Base-by-base conservation (phyloP, 192 early-diverging fungal genomes). In the Haplosporangium gracile region DNA sequence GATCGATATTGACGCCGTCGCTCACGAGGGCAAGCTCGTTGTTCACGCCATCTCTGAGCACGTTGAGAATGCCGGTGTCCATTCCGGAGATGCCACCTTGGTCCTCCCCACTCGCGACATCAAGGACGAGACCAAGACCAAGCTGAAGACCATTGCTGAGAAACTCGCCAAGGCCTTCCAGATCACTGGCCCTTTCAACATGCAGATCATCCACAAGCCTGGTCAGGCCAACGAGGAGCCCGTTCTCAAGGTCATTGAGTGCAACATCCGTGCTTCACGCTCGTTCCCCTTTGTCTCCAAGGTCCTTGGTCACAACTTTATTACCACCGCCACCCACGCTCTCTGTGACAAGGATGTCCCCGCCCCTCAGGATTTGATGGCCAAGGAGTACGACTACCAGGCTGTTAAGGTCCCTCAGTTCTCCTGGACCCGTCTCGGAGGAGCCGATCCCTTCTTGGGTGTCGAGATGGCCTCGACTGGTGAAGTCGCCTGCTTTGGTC, bases 401-500 rank as follows among this genome's bases (percentile, higher is more conserved):
- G 97, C 95, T 9, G 93, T 98, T 83, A 99, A 99, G 91, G 96
- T 96, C 42, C 97, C 97, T 39, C 95, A 99, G 81, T 99, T 99
- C 93, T 95, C 93, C 55, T 99, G 96, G 96, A 99, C 97, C 60
- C 96, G 98, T 51, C 90, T 99, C 43, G 94, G 92, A 5, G 97
- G 98, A 55, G 98, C 98, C 26, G 98, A 99, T 81, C 97, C 98
- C 51, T 94, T 98, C 90, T 91, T 99, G 47, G 97, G 97, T 74
- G 98, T 99, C 72, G 98, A 99, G 90, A 99, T 99, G 98, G 95
- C 97, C 32, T 97, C 96, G 20, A 99, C 98, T 5, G 98, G 98
- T 74, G 98, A 99, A 91, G 97, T 99, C 22, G 98, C 98, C 0
- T 98, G 97, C 90, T 99, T 99, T 82, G 98, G 98, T 34, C 90